Conservation (phyloP, 805 yeast species). For the Suhomyces emberorum region DNA sequence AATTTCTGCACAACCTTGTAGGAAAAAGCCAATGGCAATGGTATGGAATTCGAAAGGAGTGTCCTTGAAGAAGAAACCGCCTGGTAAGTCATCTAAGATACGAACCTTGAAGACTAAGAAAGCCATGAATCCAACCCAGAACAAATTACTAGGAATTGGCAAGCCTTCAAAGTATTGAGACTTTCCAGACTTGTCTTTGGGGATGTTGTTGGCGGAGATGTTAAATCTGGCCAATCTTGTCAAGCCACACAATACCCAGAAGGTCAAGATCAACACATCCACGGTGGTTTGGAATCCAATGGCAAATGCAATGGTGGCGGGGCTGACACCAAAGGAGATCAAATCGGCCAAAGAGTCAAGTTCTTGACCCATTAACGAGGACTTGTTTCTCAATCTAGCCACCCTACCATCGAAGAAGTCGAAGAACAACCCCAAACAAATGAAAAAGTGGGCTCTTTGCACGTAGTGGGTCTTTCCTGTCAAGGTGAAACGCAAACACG, state of each 20-base stretch:
- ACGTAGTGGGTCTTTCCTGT: slow-evolving; percentile 68
- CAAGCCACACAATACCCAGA: slow-evolving; percentile 89
- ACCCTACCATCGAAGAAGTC: slow-evolving; percentile 97
- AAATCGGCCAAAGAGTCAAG: slow-evolving; percentile 95
- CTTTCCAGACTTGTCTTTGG: slow-evolving; percentile 85
- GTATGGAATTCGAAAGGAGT: slow-evolving; percentile 74
- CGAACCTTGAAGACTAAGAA: slow-evolving; percentile 52
- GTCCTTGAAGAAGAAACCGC: slow-evolving; percentile 57
- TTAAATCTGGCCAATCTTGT: slow-evolving; percentile 94
- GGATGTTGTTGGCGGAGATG: slow-evolving; percentile 88
- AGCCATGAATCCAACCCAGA: slow-evolving; percentile 72
- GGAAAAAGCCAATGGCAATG: slow-evolving; percentile 54
- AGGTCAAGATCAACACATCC: slow-evolving; percentile 72
- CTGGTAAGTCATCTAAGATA: slow-evolving; percentile 56
- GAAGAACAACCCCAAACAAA: slow-evolving; percentile 87
- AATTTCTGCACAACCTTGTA: slow-evolving; percentile 89
- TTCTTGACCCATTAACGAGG: slow-evolving; percentile 95
- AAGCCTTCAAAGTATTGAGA: slow-evolving; percentile 92
- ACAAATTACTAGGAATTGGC: slow-evolving; percentile 87
- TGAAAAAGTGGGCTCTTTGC: slow-evolving; percentile 86
- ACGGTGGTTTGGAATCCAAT: slow-evolving; percentile 83
- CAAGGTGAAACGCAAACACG: slow-evolving; percentile 76
- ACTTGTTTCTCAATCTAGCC: slow-evolving; percentile 88
- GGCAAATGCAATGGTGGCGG: slow-evolving; percentile 88
- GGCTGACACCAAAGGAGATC: slow-evolving; percentile 92